These are phyloP conservation scores for Eutypella sp. DNA, from an alignment of 2,329 filamentous ascomycete species.

Conservation along the genomic window DNA sequence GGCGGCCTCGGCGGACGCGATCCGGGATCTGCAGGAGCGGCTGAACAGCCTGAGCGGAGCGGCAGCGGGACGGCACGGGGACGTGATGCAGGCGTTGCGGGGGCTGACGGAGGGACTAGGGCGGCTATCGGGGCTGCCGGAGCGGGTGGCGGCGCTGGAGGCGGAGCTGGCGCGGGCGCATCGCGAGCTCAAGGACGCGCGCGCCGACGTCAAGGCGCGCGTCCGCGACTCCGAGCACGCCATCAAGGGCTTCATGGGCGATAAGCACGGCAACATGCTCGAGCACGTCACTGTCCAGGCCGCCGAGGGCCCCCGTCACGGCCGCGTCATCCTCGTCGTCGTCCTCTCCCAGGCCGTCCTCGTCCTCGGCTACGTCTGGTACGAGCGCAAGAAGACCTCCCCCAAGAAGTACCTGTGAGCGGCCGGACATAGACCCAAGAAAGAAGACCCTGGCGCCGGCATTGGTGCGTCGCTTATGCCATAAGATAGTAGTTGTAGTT, in stretches of 20 bases:
- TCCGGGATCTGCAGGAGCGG: conserved; percentile 79
- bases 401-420: conserved; percentile 87
- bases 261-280: conserved; percentile 45
- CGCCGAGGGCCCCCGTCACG: conserved; percentile 42
- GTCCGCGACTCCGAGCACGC: conserved; percentile 45
- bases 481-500: too few relatives aligned
- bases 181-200: conserved; percentile 53
- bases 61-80: conserved; percentile 52
- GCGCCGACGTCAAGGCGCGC: conserved; percentile 48
- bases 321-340: conserved; percentile 60
- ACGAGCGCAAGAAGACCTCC: conserved; percentile 72
- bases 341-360: conserved; percentile 71
- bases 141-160: conserved; percentile 39
- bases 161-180: conserved; percentile 49
- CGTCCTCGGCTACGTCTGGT: conserved; percentile 63
- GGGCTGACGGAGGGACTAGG: conserved; percentile 41
- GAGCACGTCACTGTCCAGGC: conserved; percentile 42
- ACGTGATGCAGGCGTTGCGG: conserved; percentile 44
- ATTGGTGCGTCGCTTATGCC: too few relatives aligned
- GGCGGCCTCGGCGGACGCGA: too few relatives aligned
- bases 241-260: conserved; percentile 46
- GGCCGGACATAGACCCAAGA: neutral
- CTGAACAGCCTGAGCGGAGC: conserved; percentile 62
- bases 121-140: conserved; percentile 38
- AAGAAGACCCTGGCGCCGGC: too few relatives aligned